Evolutionary conservation across 208 protist species (phyloP), one percentile per base, ranked within the genome.

Genomic region (Crithidia bombi): DNA sequence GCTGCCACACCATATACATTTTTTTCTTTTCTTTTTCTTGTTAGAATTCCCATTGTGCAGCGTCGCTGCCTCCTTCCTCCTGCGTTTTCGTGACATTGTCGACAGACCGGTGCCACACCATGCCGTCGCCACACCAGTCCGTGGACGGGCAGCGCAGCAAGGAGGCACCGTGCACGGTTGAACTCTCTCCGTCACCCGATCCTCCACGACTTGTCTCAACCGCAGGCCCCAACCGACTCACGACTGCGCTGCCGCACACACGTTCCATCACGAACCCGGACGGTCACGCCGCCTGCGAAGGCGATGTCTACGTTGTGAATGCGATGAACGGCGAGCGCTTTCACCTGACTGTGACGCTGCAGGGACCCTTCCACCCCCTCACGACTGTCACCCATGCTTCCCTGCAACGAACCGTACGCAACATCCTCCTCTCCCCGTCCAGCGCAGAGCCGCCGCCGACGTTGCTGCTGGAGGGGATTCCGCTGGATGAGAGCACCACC

Each of bases 341-440:
- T 25, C 64, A 77, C 64, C 25, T 71, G 15, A 66, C 49, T 2
- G 57, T 50, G 57, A 43, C 57, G 35, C 33, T 77, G 39, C 50
- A 59, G 15, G 71, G 30, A 0, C 71, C 65, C 0, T 36, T 50
- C 25, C 64, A 77, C 26, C 28, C 54, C 23, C 35, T 67, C 36
- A 77, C 71, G 9, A 35, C 21, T 19, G 56, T 77, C 49, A 77
- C 56, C 30, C 71, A 77, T 57, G 39, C 36, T 19, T 58, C 63
- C 0, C 33, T 77, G 25, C 57, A 71, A 7, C 62, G 41, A 6
- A 62, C 64, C 28, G 65, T 77, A n/a, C 57, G 30, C 30, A 15
- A 36, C 26, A 54, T 58, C 9, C 71, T 70, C 10, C 49, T 69
- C 19, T 21, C 43, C 41, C 33, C 23, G 26, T 30, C 23, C 55